Conservation (phyloP, 805 yeast species). For the Starmerella asiatica region DNA sequence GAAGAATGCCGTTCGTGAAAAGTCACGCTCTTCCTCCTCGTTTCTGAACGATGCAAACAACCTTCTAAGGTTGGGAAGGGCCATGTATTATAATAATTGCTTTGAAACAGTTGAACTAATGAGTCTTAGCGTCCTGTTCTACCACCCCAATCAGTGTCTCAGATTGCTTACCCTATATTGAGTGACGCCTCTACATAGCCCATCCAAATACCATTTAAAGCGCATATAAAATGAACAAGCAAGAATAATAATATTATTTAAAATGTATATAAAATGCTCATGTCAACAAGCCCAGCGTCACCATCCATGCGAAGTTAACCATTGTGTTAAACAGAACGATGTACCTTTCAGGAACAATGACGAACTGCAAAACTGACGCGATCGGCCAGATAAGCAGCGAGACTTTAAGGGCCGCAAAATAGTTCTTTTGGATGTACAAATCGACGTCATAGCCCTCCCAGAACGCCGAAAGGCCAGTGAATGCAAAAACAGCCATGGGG, state of each 20-base stretch:
- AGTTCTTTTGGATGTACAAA: slow-evolving; percentile 22
- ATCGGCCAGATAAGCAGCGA: slow-evolving; percentile 22
- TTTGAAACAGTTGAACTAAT: too few species aligned
- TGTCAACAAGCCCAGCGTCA: slow-evolving; percentile 19
- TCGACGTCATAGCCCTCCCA: slow-evolving; percentile 29
- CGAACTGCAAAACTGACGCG: slow-evolving; percentile 20
- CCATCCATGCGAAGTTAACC: slow-evolving; percentile 24
- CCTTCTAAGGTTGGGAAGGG: slow-evolving; percentile 60
- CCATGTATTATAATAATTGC: too few species aligned
- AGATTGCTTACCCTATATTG: too few species aligned
- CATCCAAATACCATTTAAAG: too few species aligned
- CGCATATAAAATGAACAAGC: too few species aligned
- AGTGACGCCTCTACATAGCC: too few species aligned
- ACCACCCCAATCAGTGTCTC: too few species aligned
- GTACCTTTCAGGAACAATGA: slow-evolving; percentile 16
- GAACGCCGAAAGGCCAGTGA: slow-evolving; percentile 25
- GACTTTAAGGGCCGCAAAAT: slow-evolving; percentile 19
- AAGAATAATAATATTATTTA: too few species aligned
- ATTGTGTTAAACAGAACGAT: slow-evolving; percentile 20
- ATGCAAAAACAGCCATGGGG: slow-evolving; percentile 25
- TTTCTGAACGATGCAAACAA: slow-evolving; percentile 72
- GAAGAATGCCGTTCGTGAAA: slow-evolving; percentile 53
- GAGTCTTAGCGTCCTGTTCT: too few species aligned
- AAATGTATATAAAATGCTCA: too few species aligned
- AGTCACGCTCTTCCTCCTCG: slow-evolving; percentile 69